phyloP scores from a whole-genome alignment of 2,329 filamentous ascomycete species.

The Elsinoe perseae region DNA sequence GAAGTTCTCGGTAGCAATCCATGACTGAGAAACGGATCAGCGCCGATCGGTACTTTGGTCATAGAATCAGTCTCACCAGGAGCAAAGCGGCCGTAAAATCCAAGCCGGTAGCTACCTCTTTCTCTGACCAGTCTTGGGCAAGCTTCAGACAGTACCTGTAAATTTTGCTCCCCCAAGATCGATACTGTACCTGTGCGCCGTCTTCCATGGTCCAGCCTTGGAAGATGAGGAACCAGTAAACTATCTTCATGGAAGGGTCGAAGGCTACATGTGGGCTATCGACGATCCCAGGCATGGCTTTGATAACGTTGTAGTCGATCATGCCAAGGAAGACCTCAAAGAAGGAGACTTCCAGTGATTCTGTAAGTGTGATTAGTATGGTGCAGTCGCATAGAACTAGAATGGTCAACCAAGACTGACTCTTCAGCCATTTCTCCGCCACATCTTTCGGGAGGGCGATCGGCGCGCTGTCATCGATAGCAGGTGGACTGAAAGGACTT shows the following conservation, averaged over 20 bases:
- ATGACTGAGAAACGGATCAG: not conserved
- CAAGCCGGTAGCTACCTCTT: not conserved
- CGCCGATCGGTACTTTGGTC: no score
- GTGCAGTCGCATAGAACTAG: not conserved
- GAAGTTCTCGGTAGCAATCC: constrained; percentile 9
- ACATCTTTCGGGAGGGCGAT: not conserved
- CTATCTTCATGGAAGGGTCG: constrained; percentile 3
- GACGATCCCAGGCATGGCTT: constrained; percentile 2
- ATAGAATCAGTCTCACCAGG: not conserved
- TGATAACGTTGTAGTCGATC: constrained; percentile 1
- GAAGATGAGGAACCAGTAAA: constrained; percentile 13
- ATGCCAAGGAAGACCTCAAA: constrained; percentile 6
- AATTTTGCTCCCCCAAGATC: not conserved
- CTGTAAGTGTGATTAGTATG: not conserved
- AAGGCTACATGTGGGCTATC: constrained; percentile 10
- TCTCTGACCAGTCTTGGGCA: constrained; percentile 6
- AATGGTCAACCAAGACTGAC: not conserved
- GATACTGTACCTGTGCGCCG: not conserved
- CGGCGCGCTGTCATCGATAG: not conserved
- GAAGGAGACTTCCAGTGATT: not conserved
- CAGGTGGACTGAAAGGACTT: not conserved
- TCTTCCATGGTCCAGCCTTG: constrained; percentile 10
- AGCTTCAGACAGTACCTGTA: constrained; percentile 6
- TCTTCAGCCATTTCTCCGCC: not conserved
- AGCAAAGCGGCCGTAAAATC: constrained; percentile 9